Conservation (phyloP, 768 basidiomycete species). For the Leccinum barrowsii region DNA sequence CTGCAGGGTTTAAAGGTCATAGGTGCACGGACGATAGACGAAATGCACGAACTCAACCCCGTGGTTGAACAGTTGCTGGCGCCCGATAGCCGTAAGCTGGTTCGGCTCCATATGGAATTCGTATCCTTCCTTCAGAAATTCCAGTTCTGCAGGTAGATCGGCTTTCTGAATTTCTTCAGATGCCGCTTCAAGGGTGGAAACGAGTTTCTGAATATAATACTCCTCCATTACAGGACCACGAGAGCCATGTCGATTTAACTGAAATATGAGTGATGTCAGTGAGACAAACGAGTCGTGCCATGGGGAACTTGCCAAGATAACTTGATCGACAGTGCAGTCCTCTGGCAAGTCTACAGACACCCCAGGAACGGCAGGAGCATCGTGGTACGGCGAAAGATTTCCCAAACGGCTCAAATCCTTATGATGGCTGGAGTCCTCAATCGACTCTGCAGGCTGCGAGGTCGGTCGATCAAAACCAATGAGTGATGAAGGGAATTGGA, state of each 20-base stretch:
- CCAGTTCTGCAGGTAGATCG: slow-evolving; percentile 30
- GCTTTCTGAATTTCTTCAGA: slow-evolving; percentile 22
- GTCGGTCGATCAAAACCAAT: background rate
- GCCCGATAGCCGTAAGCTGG: slow-evolving; percentile 36
- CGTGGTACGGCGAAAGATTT: slow-evolving; percentile 38
- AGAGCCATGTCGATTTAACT: slow-evolving; percentile 43
- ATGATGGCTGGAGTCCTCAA: background rate
- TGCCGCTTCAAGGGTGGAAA: slow-evolving; percentile 27
- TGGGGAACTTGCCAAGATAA: slow-evolving; percentile 32
- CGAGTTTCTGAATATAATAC: slow-evolving; percentile 29
- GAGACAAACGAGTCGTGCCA: background rate
- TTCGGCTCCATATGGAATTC: slow-evolving; percentile 31
- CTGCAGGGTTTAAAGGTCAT: slow-evolving; percentile 2
- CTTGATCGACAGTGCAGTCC: slow-evolving; percentile 40
- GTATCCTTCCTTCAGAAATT: slow-evolving; percentile 38
- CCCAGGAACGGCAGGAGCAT: slow-evolving; percentile 26
- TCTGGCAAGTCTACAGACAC: slow-evolving; percentile 31
- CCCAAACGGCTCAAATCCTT: slow-evolving; percentile 24
- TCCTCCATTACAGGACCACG: slow-evolving; percentile 33
- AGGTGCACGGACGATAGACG: background rate
- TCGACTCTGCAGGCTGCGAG: background rate
- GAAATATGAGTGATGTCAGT: background rate
- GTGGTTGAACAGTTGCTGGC: slow-evolving; percentile 37
- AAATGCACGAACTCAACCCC: slow-evolving; percentile 33
- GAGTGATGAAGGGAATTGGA: slow-evolving; percentile 12